phyloP scores from a whole-genome alignment of 2,329 filamentous ascomycete species.

The Aspergillus sergii region DNA sequence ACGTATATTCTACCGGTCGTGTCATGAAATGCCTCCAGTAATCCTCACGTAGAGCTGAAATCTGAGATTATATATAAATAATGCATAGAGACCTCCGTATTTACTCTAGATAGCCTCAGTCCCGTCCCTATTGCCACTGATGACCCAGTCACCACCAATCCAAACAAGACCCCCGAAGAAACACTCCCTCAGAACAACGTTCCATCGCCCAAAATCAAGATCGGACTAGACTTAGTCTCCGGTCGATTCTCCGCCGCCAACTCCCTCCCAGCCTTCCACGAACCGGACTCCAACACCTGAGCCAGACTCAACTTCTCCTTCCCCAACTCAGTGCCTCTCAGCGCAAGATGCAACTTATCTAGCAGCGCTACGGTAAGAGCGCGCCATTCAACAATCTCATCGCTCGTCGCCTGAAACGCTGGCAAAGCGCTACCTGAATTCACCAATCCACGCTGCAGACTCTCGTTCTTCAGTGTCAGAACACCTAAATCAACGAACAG shows the following conservation, averaged over 20 bases:
- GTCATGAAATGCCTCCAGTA: neutral
- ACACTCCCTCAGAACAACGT: conserved; percentile 35
- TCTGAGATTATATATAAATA: neutral
- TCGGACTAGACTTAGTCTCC: conserved; percentile 39
- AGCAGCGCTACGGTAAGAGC: conserved; percentile 64
- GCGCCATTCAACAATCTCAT: conserved; percentile 68
- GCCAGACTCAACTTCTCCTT: conserved; percentile 48
- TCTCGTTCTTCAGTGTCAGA: conserved; percentile 53
- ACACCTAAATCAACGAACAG: conserved; percentile 65
- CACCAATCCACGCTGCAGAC: conserved; percentile 47
- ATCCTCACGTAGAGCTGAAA: neutral
- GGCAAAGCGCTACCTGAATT: conserved; percentile 45
- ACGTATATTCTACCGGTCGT: neutral
- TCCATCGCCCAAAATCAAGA: conserved; percentile 43
- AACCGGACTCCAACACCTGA: conserved; percentile 57
- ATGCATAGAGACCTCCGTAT: neutral
- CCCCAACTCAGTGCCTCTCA: conserved; percentile 43
- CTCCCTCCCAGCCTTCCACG: conserved; percentile 53
- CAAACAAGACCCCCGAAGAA: neutral
- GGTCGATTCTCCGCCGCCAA: conserved; percentile 38
- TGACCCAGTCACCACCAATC: neutral
- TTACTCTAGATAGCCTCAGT: neutral
- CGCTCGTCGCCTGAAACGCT: conserved; percentile 61
- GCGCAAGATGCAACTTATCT: conserved; percentile 55
- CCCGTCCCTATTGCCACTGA: neutral